Percentiles rank a stretch among this genome's conserved stretches.
Evolutionary conservation across 176 grass and related monocot genomes (phyloP).

Genomic region (Lolium perenne): DNA sequence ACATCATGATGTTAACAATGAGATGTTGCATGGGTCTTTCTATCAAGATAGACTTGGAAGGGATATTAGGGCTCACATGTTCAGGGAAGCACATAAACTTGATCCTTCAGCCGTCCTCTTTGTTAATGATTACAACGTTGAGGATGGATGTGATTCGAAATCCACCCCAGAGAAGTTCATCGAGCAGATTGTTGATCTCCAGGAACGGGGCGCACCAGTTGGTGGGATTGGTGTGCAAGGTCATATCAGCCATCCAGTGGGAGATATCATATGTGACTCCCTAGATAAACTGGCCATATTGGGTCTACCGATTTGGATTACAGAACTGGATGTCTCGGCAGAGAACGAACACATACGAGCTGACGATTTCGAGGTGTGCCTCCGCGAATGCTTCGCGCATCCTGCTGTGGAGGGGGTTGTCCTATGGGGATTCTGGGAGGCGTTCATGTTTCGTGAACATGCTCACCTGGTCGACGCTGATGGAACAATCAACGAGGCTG

Average conservation of each 20-base stretch:
- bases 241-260: constrained; percentile 87
- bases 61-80: constrained; percentile 97
- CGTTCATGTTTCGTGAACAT: constrained; percentile 85
- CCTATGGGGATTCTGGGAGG: constrained; percentile 97
- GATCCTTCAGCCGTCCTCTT: constrained; percentile 89
- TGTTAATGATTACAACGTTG: constrained; percentile 97
- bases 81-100: constrained; percentile 80
- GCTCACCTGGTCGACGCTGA: constrained; percentile 80
- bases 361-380: constrained; percentile 91
- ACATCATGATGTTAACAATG: constrained; percentile 98
- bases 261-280: constrained; percentile 89
- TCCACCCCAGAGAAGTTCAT: constrained; percentile 80
- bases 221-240: constrained; percentile 95
- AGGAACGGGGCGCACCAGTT: constrained; percentile 79
- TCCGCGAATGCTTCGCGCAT: constrained; percentile 84
- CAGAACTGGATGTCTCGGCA: constrained; percentile 84
- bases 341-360: constrained; percentile 84
- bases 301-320: constrained; percentile 91
- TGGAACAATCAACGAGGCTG: constrained; percentile 84
- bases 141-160: constrained; percentile 92
- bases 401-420: constrained; percentile 74
- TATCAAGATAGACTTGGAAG: constrained; percentile 87
- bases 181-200: constrained; percentile 86
- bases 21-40: constrained; percentile 98
- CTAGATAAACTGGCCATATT: constrained; percentile 86